Base-by-base conservation (phyloP, 164 flowering plant genomes). In the Hamamelis virginiana region DNA sequence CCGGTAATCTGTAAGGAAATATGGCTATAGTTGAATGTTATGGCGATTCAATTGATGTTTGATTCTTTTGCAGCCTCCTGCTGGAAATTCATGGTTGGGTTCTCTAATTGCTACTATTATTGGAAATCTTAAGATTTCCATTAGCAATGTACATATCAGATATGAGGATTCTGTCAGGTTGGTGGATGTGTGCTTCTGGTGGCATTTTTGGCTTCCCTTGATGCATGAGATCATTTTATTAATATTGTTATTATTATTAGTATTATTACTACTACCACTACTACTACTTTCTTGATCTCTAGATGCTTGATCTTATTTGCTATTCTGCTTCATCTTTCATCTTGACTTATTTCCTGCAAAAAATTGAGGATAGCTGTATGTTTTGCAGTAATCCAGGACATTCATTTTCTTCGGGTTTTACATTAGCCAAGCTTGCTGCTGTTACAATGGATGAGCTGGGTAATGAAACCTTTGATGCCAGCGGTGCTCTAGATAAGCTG, bases 361-460 rank as follows among this genome's bases (percentile, higher is more conserved):
- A 14, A 65, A 47, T 71, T 61, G 19, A 58, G 25, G 23, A 48
- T 46, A 47, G 50, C 14, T 57, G 38, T 62, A 21, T 65, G 65
- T 70, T 65, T 75, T 82, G 66, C 84, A 93, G 98, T 76, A 92
- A 93, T 81, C 88, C 84, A 4, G 98, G 97, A 33, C 92, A 84
- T 75, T 95, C 98, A 27, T 96, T 96, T 85, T 81, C 87, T 77
- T 82, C 81, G 59, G 99, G 99, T 48, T 71, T 93, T 62, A 91
- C 99, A 43, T 80, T 96, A 57, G 95, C 99, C 55, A 96, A 88
- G 83, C 94, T 96, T 74, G 99, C 99, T 74, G 99, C 99, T 51
- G 92, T 93, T 62, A 96, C 99, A 18, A 89, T 82, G 89, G 99
- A 96, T 80, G 99, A 96, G 71, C 87, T 82, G 26, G 99, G 95